Evolutionary conservation across 441 rosid species (phyloP), one percentile per base, ranked within the genome.

Genomic region (Hura crepitans): DNA sequence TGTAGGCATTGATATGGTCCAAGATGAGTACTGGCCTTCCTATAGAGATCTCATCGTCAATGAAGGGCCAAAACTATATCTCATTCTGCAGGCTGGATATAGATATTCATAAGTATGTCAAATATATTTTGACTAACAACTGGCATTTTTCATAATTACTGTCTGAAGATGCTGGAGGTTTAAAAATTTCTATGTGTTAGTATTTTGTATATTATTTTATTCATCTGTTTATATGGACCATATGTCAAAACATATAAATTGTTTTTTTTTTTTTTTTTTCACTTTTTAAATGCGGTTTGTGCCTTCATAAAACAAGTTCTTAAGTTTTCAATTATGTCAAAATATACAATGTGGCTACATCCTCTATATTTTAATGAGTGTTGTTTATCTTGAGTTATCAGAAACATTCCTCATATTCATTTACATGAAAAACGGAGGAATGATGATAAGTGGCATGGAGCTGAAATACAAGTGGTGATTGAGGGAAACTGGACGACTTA

Each of bases 1-100:
- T 74, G 75, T 88, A 95, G 99, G 99, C 99, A 18, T 80, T 92
- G 78, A 95, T 95, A 79, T 95, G 99, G 99, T 90, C 99, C 82
- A 95, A 95, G 80, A 92, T 95, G 99, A 95, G 99, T 66, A 95
- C 97, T 63, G 99, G 97, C 37, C 95, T 95, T 65, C 99, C 99
- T 10, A 92, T 95, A 74, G 97, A 89, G 76, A 95, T 95, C 74
- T 85, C 91, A 18, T 95, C 97, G 53, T 90, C 97, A 65, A 95
- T 92, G 97, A 89, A 69, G 75, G 84, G 83, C 80, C 97, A 95
- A 80, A 87, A 73, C 80, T 88, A 82, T 82, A 63, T 74, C 46
- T 86, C 97, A 13, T 89, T 85, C 81, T 95, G 99, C 90, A 89
- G 89, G 85, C 88, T 95, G 79, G 99, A 95, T 80, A 95, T 95